Conservation (phyloP, 108 stramenopile genomes). For the Stephanodiscus minutulus region DNA sequence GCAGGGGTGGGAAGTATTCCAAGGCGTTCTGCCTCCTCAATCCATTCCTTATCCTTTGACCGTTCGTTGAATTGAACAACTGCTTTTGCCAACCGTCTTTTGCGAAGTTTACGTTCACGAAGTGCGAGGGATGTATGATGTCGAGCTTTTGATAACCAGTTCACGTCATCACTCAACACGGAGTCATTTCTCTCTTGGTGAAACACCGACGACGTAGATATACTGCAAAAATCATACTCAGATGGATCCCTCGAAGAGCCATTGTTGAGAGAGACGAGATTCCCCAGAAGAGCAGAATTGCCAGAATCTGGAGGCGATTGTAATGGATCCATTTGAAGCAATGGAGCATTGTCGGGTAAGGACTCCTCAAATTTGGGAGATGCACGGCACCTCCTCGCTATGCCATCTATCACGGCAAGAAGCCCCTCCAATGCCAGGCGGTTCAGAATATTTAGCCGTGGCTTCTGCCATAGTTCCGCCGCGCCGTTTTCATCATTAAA, state of each 20-base stretch:
- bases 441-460: conserved; percentile 74
- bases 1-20: conserved; percentile 57
- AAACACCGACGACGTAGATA: conserved; percentile 19
- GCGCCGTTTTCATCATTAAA: conserved; percentile 14
- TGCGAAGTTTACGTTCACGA: conserved; percentile 82
- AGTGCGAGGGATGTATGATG: conserved; percentile 47
- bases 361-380: conserved; percentile 8
- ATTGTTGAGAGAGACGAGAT: conserved; percentile 9
- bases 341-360: background rate
- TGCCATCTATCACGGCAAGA: conserved; percentile 87
- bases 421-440: conserved; percentile 86
- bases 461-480: conserved; percentile 27
- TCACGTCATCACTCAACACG: conserved; percentile 43
- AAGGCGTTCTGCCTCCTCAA: conserved; percentile 70
- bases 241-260: conserved; percentile 16
- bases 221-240: conserved; percentile 31
- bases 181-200: conserved; percentile 43
- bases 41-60: conserved; percentile 75
- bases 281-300: conserved; percentile 41
- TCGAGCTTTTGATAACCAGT: conserved; percentile 41
- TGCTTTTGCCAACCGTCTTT: conserved; percentile 70
- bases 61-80: conserved; percentile 81
- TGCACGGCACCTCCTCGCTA: conserved; percentile 60
- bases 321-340: background rate
- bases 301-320: conserved; percentile 40